Evolutionary conservation across 352 stramenopile genomes (phyloP).

Genomic region (Phytophthora tentaculata): DNA sequence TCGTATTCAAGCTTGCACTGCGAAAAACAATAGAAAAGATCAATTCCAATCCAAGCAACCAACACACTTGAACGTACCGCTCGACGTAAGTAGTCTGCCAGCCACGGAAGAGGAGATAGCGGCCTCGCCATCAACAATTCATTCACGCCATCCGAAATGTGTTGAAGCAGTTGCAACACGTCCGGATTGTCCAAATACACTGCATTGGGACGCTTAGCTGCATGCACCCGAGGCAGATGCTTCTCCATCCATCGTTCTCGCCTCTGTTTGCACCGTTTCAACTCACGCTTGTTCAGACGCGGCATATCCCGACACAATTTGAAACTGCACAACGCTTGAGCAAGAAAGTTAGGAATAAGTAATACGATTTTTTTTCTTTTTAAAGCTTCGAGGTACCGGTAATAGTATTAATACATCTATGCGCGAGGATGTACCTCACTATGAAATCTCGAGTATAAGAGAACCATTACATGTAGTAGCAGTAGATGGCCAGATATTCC

Average conservation of each 20-base stretch:
- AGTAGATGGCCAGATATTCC: background rate
- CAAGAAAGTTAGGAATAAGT: background rate
- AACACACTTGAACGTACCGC: no score
- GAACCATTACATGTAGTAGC: background rate
- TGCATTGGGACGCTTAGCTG: conserved; percentile 46
- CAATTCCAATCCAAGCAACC: no score
- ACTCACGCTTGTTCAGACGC: conserved; percentile 21
- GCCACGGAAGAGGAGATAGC: conserved; percentile 53
- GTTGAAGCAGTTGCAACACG: conserved; percentile 51
- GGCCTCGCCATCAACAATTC: conserved; percentile 57
- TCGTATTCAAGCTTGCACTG: conserved; percentile 71
- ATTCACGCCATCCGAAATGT: conserved; percentile 55
- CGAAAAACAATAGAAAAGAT: no score
- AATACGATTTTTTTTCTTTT: no score
- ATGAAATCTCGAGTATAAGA: no score
- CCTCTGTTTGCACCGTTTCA: conserved; percentile 24
- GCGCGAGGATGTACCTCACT: no score
- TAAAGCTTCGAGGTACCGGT: no score
- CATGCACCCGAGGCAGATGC: conserved; percentile 33
- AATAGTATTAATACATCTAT: no score
- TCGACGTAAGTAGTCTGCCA: conserved; percentile 65
- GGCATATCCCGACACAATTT: conserved; percentile 13
- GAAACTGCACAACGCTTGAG: background rate
- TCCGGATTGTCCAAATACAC: conserved; percentile 39
- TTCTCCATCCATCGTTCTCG: conserved; percentile 37